These are phyloP conservation scores for Dentipellis sp. DNA, from an alignment of 768 basidiomycete species.

Conservation along the genomic window DNA sequence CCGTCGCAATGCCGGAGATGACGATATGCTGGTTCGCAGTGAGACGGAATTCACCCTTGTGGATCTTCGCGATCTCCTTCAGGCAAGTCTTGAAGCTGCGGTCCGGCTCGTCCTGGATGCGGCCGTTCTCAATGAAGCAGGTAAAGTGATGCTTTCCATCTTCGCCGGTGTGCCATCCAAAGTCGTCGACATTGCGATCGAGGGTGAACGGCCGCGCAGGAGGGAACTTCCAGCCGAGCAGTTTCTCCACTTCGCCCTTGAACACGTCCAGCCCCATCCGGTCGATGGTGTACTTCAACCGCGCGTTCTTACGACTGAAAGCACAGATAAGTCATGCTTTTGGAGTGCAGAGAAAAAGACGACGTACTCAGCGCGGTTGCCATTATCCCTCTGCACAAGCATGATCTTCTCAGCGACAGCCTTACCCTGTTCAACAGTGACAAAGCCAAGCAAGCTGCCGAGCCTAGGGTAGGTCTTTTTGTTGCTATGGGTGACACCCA, in stretches of 20 bases:
- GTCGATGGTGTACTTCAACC: constrained; percentile 96
- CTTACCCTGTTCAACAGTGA: constrained; percentile 77
- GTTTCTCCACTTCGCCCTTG: constrained; percentile 84
- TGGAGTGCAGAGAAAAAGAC: neutral
- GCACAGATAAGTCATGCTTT: neutral
- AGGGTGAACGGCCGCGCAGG: constrained; percentile 75
- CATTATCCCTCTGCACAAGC: constrained; percentile 90
- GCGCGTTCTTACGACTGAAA: constrained; percentile 55
- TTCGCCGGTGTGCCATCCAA: constrained; percentile 83
- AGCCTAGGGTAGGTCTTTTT: constrained; percentile 97
- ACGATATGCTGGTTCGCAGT: constrained; percentile 95
- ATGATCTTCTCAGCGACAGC: constrained; percentile 89
- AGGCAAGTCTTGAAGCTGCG: constrained; percentile 89
- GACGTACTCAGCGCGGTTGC: constrained; percentile 85
- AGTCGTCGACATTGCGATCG: constrained; percentile 87
- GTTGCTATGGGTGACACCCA: constrained; percentile 99
- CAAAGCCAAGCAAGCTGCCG: constrained; percentile 87
- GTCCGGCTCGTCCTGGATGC: constrained; percentile 89
- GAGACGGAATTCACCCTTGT: constrained; percentile 89
- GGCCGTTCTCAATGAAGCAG: constrained; percentile 94
- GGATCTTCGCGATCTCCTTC: constrained; percentile 85
- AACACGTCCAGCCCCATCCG: constrained; percentile 85
- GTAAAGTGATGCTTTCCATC: constrained; percentile 90
- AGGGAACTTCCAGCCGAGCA: constrained; percentile 67
- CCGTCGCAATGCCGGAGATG: constrained; percentile 70